phyloP scores from a whole-genome alignment of 73 alveolate species.

The Symbiodinium pilosum region DNA sequence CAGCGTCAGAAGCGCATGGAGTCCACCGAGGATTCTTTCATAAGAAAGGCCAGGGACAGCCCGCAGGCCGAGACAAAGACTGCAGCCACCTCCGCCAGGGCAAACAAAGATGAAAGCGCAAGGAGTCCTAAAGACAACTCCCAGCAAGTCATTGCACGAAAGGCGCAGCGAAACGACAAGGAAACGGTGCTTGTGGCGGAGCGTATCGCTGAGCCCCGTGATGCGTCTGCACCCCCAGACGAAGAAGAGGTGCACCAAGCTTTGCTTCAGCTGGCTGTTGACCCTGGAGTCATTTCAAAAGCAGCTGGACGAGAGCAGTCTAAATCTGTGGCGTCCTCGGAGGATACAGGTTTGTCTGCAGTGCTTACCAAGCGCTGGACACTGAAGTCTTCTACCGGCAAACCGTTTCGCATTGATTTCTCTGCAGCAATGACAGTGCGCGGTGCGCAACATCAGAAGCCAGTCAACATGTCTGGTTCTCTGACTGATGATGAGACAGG shows the following conservation, averaged over 20 bases:
- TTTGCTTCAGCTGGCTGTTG: conserved; percentile 18
- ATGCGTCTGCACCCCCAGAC: conserved; percentile 21
- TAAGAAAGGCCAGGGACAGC: background rate
- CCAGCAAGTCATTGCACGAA: background rate
- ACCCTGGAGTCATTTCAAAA: background rate
- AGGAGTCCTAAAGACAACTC: background rate
- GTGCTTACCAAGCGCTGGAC: background rate
- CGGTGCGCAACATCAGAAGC: background rate
- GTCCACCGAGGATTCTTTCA: conserved; percentile 10
- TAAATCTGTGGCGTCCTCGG: background rate
- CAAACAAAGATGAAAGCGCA: background rate
- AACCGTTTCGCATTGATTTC: background rate
- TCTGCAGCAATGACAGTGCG: conserved; percentile 1
- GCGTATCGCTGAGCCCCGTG: conserved; percentile 23
- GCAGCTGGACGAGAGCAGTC: conserved; percentile 33
- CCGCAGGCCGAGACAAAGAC: background rate
- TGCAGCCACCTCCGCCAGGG: background rate
- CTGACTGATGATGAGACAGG: background rate
- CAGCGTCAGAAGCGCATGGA: conserved; percentile 68
- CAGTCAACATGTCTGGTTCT: background rate
- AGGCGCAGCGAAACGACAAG: conserved; percentile 70
- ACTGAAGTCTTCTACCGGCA: background rate
- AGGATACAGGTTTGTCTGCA: background rate
- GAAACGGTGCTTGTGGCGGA: conserved; percentile 43
- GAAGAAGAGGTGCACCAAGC: conserved; percentile 15